These are phyloP conservation scores for Plenodomus tracheiphilus DNA, from an alignment of 2,329 filamentous ascomycete genomes.

Conservation along the genomic window DNA sequence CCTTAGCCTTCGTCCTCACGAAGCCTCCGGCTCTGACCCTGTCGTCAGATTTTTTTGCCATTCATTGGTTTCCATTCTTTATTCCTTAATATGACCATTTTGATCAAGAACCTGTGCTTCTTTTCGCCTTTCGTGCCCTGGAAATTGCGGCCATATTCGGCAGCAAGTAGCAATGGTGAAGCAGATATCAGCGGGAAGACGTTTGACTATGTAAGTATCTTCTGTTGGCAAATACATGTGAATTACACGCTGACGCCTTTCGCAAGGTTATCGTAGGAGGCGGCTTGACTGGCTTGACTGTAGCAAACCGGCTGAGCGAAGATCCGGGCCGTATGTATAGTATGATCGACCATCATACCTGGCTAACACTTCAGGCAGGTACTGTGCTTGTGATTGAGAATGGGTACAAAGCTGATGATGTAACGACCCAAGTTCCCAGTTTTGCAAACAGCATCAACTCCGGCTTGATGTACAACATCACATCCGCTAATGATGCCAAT, in stretches of 20 bases:
- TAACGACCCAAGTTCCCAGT: slow-evolving; percentile 25
- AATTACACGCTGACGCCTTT: not conserved
- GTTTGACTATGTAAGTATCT: slow-evolving; percentile 26
- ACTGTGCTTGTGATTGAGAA: slow-evolving; percentile 35
- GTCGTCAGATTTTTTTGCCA: slow-evolving; percentile 1
- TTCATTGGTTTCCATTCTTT: slow-evolving; percentile 2
- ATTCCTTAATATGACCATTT: slow-evolving; percentile 11
- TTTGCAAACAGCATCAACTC: slow-evolving; percentile 28
- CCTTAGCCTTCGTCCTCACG: not conserved
- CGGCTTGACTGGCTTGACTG: slow-evolving; percentile 33
- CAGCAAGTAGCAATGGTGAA: slow-evolving; percentile 8
- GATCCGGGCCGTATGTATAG: slow-evolving; percentile 18
- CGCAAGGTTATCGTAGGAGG: slow-evolving; percentile 31
- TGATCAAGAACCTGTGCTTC: slow-evolving; percentile 14
- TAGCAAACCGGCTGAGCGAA: slow-evolving; percentile 38
- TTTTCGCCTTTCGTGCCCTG: slow-evolving; percentile 21
- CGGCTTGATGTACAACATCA: slow-evolving; percentile 28
- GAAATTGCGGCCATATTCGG: not conserved
- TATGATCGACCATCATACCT: not conserved
- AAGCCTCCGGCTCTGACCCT: not conserved
- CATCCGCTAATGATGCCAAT: slow-evolving; percentile 22
- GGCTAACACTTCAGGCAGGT: slow-evolving; percentile 14
- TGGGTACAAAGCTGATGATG: slow-evolving; percentile 26
- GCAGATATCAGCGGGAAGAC: slow-evolving; percentile 20
- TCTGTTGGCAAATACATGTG: not conserved